Base-by-base conservation (phyloP, 768 basidiomycete species). In the Termitomyces sp. region DNA sequence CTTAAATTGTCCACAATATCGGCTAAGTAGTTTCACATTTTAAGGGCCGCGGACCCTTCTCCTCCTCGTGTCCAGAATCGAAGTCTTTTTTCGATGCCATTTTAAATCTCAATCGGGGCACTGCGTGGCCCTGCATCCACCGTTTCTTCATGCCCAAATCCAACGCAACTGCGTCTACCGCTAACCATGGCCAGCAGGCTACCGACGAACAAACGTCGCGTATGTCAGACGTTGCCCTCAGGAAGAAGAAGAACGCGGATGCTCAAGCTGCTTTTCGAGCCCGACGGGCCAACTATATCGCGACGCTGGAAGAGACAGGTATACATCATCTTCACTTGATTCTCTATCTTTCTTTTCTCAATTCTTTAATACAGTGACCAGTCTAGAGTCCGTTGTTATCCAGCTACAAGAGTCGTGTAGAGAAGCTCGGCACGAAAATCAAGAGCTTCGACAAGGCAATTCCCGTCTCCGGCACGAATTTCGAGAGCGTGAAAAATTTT, bases 231-330 rank as follows among this genome's bases (percentile, higher is more conserved):
- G 80, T 87, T 13, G 85, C 86, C 35, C 77, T 88, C 65, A 76
- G 90, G 62, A 91, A 90, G 76, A 90, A 90, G 78, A 93, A 93
- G 76, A 93, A 93, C 65, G 91, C 91, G 36, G 88, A 92, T 67
- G 91, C 91, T 2, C 91, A 93, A 72, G 90, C 91, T 54, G 89
- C 90, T 58, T 92, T 92, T 71, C 79, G 89, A 61, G 87, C 87
- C 50, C 74, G 89, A 63, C 80, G 91, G 62, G 89, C 88, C 50
- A 92, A 90, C 71, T 93, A 93, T 70, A 93, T 93, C 67, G 84
- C 88, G 44, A 92, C 90, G 13, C 82, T 93, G 61, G 91, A 93
- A 70, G 90, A 90, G 68, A 90, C 90, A 76, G 84, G 82, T 82
- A 61, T 56, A 61, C 55, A 63, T 58, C 44, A 26, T 24, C 28